Evolutionary conservation across 768 basidiomycete species (phyloP).

Genomic region (Coprinopsis strossmayeri): DNA sequence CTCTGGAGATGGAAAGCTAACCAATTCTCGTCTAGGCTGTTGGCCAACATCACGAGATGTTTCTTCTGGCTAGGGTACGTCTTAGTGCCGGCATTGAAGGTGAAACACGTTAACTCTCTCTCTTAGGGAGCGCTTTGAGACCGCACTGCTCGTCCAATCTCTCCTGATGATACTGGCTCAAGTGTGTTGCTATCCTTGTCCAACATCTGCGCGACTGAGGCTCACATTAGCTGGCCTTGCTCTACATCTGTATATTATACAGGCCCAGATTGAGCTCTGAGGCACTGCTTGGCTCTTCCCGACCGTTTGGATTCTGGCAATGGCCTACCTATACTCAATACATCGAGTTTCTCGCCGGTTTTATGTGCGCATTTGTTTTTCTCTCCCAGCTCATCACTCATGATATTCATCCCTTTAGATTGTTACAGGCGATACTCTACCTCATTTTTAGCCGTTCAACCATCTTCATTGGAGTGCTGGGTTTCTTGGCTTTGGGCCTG

Average conservation of each 20-base stretch:
- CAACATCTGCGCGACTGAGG: slow-evolving; percentile 8
- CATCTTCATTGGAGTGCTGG: slow-evolving; percentile 55
- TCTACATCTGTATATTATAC: slow-evolving; percentile 79
- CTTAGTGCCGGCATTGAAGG: too few relatives aligned
- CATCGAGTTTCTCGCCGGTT: slow-evolving; percentile 74
- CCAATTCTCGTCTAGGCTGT: slow-evolving; percentile 38
- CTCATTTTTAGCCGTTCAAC: slow-evolving; percentile 65
- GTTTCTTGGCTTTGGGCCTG: slow-evolving; percentile 73
- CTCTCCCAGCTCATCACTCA: not conserved
- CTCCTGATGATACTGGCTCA: slow-evolving; percentile 82
- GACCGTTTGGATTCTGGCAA: slow-evolving; percentile 80
- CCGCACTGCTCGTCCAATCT: slow-evolving; percentile 72
- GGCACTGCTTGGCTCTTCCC: slow-evolving; percentile 47
- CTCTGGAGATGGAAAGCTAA: slow-evolving; percentile 3
- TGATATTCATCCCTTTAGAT: slow-evolving; percentile 25
- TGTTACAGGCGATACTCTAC: slow-evolving; percentile 67
- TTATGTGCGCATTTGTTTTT: slow-evolving; percentile 46
- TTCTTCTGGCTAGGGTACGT: slow-evolving; percentile 92
- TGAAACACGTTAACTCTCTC: too few relatives aligned
- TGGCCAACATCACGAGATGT: slow-evolving; percentile 83
- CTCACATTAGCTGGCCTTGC: slow-evolving; percentile 52
- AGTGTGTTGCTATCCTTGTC: slow-evolving; percentile 29
- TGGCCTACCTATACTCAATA: slow-evolving; percentile 75
- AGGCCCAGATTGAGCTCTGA: slow-evolving; percentile 57
- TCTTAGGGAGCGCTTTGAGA: slow-evolving; percentile 50